Conservation (phyloP, 1,139 yeast genomes). For the Blastobotrys apis region DNA sequence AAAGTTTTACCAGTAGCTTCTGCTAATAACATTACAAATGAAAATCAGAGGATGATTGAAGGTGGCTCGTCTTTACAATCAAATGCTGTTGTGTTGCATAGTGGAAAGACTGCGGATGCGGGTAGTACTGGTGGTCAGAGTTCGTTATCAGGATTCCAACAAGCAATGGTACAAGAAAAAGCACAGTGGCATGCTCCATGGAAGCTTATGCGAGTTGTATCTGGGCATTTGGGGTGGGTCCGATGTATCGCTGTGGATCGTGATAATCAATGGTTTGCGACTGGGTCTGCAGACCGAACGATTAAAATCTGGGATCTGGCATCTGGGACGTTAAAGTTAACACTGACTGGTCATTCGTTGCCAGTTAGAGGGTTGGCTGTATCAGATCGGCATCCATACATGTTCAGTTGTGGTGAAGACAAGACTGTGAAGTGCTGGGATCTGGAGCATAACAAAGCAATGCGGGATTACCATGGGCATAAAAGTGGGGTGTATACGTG, state of each 20-base stretch:
- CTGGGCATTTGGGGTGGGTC: conserved; percentile 95
- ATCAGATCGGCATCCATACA: conserved; percentile 74
- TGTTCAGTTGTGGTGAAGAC: conserved; percentile 92
- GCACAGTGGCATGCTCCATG: conserved; percentile 61
- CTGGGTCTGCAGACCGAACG: conserved; percentile 86
- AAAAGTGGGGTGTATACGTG: conserved; percentile 82
- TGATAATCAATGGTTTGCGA: conserved; percentile 83
- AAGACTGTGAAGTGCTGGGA: conserved; percentile 97
- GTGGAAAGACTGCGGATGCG: too few relatives aligned
- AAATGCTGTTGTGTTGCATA: too few relatives aligned
- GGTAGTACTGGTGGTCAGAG: too few relatives aligned
- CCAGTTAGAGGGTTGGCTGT: conserved; percentile 74
- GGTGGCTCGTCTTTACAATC: not conserved
- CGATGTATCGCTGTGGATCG: conserved; percentile 78
- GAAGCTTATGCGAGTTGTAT: conserved; percentile 67
- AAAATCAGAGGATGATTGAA: conserved; percentile 6
- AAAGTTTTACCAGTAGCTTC: conserved; percentile 3
- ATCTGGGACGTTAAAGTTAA: conserved; percentile 59
- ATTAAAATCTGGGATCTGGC: conserved; percentile 92
- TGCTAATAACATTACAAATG: conserved; percentile 1
- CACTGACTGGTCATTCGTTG: conserved; percentile 89
- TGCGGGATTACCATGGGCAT: conserved; percentile 92
- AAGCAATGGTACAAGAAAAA: conserved; percentile 19
- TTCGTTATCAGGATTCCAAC: conserved; percentile 13
- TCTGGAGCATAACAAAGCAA: conserved; percentile 74